These are phyloP conservation scores for Globisporangium abappressorium DNA, from an alignment of 352 stramenopile species.

Conservation along the genomic window DNA sequence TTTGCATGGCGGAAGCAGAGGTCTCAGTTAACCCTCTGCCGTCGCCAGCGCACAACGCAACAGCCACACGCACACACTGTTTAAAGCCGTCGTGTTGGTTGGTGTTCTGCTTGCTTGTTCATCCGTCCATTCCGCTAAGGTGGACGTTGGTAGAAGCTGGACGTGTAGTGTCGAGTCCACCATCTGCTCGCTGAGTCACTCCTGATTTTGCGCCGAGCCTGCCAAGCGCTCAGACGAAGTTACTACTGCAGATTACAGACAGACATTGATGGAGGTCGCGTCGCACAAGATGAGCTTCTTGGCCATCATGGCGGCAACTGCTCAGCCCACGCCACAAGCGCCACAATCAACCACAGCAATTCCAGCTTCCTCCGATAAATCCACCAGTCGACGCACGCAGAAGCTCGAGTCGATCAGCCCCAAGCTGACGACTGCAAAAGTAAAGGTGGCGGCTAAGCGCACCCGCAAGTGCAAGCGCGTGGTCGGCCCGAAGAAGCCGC, in stretches of 20 bases:
- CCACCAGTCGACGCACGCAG: too few relatives aligned
- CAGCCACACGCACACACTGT: background rate
- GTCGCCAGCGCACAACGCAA: background rate
- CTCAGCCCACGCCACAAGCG: background rate
- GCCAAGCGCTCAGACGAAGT: background rate
- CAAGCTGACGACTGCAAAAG: background rate
- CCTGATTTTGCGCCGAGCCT: background rate
- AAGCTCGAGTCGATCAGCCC: slow-evolving; percentile 3
- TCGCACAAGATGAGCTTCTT: slow-evolving; percentile 4
- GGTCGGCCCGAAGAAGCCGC: slow-evolving; percentile 6
- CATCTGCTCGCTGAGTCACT: slow-evolving; percentile 2
- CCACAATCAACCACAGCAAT: background rate
- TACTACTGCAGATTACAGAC: background rate
- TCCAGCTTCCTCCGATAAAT: background rate
- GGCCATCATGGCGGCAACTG: background rate
- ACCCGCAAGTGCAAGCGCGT: background rate
- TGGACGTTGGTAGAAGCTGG: too few relatives aligned
- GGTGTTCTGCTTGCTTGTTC: too few relatives aligned
- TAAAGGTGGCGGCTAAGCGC: background rate
- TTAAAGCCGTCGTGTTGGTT: background rate
- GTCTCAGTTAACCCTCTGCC: background rate
- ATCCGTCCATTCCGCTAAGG: too few relatives aligned
- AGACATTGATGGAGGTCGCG: background rate
- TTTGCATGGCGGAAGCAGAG: slow-evolving; percentile 3
- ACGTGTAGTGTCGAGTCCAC: background rate